Conservation (phyloP, 139 green algal genomes). For the Nannochloris sp. region DNA sequence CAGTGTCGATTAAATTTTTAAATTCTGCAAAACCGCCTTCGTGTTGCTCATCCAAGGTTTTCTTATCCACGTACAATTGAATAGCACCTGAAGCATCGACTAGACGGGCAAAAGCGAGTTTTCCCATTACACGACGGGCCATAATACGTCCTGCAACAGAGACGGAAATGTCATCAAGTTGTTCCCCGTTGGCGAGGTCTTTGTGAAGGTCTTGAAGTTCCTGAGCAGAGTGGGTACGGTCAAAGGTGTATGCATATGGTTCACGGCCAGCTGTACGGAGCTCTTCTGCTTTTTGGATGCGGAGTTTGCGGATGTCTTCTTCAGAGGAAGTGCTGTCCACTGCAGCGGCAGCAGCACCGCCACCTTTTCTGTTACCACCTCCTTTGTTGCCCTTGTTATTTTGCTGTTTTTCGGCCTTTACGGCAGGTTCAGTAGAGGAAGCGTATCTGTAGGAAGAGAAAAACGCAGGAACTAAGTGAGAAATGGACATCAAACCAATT, state of each 20-base stretch:
- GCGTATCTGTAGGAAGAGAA: background rate
- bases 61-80: conserved; percentile 86
- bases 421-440: background rate
- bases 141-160: conserved; percentile 84
- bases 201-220: conserved; percentile 67
- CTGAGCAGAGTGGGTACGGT: conserved; percentile 70
- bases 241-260: conserved; percentile 89
- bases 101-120: conserved; percentile 91
- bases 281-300: conserved; percentile 61
- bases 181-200: conserved; percentile 51
- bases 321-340: conserved; percentile 32
- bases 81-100: conserved; percentile 78
- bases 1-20: conserved; percentile 70
- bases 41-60: conserved; percentile 45
- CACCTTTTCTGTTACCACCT: background rate
- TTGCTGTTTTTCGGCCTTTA: background rate
- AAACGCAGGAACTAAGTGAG: background rate
- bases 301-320: conserved; percentile 61
- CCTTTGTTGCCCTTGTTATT: conserved; percentile 18
- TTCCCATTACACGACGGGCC: conserved; percentile 87
- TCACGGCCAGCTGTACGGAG: conserved; percentile 61
- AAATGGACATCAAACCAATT: background rate
- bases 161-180: conserved; percentile 39
- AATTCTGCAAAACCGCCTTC: conserved; percentile 56
- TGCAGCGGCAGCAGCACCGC: background rate